These are phyloP conservation scores for Stagonosporopsis cucurbitacearum DNA, from an alignment of 2,329 filamentous ascomycete genomes.

Conservation along the genomic window DNA sequence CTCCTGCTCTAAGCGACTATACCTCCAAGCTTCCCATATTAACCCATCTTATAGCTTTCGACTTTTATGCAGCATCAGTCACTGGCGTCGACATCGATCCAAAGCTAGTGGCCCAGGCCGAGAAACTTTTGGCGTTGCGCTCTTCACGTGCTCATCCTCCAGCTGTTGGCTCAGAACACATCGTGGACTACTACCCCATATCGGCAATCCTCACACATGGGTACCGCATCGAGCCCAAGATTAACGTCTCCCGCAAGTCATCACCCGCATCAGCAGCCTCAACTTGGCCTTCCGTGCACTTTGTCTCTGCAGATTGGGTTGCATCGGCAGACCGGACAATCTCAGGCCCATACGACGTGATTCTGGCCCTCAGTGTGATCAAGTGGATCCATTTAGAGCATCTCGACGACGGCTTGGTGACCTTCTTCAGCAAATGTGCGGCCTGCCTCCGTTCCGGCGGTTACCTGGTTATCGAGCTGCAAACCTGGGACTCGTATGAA, in stretches of 20 bases:
- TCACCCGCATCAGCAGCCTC: constrained; percentile 24
- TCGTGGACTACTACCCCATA: constrained; percentile 46
- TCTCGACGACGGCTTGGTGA: constrained; percentile 40
- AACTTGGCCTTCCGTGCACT: constrained; percentile 37
- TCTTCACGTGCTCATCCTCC: constrained; percentile 44
- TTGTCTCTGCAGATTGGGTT: constrained; percentile 45
- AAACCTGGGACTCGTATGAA: constrained; percentile 47
- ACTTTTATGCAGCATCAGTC: constrained; percentile 47
- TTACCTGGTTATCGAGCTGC: constrained; percentile 44
- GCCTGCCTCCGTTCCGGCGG: constrained; percentile 38
- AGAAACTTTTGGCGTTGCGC: constrained; percentile 45
- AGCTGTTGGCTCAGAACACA: constrained; percentile 17
- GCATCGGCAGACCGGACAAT: constrained; percentile 32
- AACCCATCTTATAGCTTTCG: constrained; percentile 41
- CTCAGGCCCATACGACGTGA: constrained; percentile 42
- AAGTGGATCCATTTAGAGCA: constrained; percentile 51
- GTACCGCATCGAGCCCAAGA: constrained; percentile 37
- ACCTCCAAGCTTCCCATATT: constrained; percentile 30
- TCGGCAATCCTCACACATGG: constrained; percentile 46
- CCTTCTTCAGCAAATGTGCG: constrained; percentile 44
- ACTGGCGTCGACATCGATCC: constrained; percentile 51
- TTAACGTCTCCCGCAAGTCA: constrained; percentile 19
- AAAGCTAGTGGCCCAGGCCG: constrained; percentile 46
- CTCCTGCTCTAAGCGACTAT: constrained; percentile 16
- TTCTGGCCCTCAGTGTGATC: constrained; percentile 49